phyloP scores from a whole-genome alignment of 352 stramenopile species.

The Globisporangium spinosum region DNA sequence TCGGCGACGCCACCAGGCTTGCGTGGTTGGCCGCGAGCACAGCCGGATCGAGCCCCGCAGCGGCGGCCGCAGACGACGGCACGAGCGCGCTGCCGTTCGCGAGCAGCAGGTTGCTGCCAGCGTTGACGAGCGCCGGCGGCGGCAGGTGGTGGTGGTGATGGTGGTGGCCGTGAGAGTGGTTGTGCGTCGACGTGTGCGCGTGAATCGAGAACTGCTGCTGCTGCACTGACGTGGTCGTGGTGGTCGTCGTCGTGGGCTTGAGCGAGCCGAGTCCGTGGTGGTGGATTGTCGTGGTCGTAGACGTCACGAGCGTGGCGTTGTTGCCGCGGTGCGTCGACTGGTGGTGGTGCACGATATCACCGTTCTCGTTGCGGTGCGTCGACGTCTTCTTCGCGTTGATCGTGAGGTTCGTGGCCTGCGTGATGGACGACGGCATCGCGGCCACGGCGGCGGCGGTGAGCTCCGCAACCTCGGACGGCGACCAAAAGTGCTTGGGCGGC shows the following conservation, averaged over 20 bases:
- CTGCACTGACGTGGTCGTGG: conserved; percentile 26
- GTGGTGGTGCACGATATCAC: conserved; percentile 74
- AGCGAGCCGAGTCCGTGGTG: conserved; percentile 36
- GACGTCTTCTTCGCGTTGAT: conserved; percentile 45
- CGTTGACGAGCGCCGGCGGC: conserved; percentile 14
- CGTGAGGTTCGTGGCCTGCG: conserved; percentile 39
- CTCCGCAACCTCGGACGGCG: conserved; percentile 69
- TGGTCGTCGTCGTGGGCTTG: conserved; percentile 22
- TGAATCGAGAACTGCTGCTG: conserved; percentile 50
- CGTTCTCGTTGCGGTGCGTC: conserved; percentile 66
- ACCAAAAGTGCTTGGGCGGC: conserved; percentile 63
- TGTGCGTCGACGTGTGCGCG: conserved; percentile 9
- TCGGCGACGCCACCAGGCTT: conserved; percentile 42
- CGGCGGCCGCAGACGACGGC: conserved; percentile 8
- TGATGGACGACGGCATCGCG: conserved; percentile 58
- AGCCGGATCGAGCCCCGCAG: conserved; percentile 28
- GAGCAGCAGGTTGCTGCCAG: conserved; percentile 24
- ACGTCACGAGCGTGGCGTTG: conserved; percentile 72
- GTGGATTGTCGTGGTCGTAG: conserved; percentile 76
- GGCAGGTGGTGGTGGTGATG: conserved; percentile 49
- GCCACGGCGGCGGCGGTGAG: conserved; percentile 70
- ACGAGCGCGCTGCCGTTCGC: conserved; percentile 38
- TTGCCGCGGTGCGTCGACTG: conserved; percentile 67
- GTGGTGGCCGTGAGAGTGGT: conserved; percentile 39
- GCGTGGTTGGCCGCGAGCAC: conserved; percentile 16